phyloP scores from a whole-genome alignment of 305 asterid genomes.

The Lippia alba region DNA sequence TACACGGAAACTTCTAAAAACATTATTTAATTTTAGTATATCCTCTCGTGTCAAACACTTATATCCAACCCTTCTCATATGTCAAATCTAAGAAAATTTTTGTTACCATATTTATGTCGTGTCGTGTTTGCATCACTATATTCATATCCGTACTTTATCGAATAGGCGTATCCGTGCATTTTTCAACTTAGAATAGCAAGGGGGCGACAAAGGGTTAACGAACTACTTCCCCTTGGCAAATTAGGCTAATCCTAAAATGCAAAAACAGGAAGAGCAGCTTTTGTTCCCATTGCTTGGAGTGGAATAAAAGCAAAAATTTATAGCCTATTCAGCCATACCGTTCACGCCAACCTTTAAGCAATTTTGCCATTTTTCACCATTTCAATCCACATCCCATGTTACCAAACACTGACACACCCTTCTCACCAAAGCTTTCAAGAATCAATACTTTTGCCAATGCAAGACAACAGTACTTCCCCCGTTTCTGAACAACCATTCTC shows the following conservation, averaged over 20 bases:
- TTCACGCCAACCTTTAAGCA: constrained; percentile 46
- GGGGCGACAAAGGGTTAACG: not conserved
- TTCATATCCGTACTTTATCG: no score
- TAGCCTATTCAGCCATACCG: constrained; percentile 32
- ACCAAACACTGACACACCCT: constrained; percentile 53
- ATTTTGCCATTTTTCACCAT: not conserved
- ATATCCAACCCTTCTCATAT: no score
- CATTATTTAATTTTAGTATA: no score
- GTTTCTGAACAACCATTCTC: not conserved
- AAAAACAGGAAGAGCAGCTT: not conserved
- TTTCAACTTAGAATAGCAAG: not conserved
- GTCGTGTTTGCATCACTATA: no score
- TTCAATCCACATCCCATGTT: constrained; percentile 32
- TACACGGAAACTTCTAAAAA: no score
- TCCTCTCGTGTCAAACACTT: no score
- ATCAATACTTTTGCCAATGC: not conserved
- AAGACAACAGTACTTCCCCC: not conserved
- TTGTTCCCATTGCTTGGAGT: constrained; percentile 52
- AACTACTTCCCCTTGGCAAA: not conserved
- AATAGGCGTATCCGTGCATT: no score
- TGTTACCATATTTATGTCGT: no score
- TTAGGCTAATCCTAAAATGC: not conserved
- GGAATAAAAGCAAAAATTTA: constrained; percentile 44
- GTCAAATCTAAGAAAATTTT: no score
- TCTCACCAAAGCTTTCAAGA: constrained; percentile 41